phyloP scores from a whole-genome alignment of 306 rosid genomes.

The Trichosanthes truncata region DNA sequence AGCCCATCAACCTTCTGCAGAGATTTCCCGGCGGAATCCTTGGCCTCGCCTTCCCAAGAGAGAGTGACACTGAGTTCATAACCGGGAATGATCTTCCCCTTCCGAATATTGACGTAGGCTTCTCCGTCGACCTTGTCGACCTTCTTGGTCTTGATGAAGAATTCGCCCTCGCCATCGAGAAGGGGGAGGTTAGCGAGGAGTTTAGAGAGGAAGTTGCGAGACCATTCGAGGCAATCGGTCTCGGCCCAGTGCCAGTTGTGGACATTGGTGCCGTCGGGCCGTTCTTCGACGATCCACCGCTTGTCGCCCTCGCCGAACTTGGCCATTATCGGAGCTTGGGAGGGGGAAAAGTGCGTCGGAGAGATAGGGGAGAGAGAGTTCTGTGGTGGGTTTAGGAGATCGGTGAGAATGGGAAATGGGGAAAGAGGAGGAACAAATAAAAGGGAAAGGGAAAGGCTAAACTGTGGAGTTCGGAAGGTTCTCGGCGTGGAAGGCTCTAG shows the following conservation, averaged over 20 bases:
- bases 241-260: constrained; percentile 99
- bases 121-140: constrained; percentile 67
- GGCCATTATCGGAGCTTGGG: constrained; percentile 39
- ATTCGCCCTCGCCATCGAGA: constrained; percentile 58
- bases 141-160: constrained; percentile 42
- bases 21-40: constrained; percentile 40
- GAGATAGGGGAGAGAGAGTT: background rate
- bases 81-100: constrained; percentile 89
- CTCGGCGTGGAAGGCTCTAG: constrained; percentile 21
- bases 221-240: constrained; percentile 87
- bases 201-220: constrained; percentile 42
- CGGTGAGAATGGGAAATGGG: background rate
- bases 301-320: constrained; percentile 90
- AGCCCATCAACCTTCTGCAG: constrained; percentile 64
- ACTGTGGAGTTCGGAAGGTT: constrained; percentile 18
- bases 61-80: constrained; percentile 63
- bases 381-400: background rate
- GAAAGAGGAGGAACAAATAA: background rate
- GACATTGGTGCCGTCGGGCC: constrained; percentile 89
- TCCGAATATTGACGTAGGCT: constrained; percentile 83
- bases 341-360: background rate
- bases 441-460: background rate
- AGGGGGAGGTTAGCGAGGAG: constrained; percentile 54
- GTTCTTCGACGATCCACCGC: constrained; percentile 95
- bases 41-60: constrained; percentile 83